These are phyloP conservation scores for Pittosporum tobira DNA, from an alignment of 129 eudicot genomes.

Conservation along the genomic window DNA sequence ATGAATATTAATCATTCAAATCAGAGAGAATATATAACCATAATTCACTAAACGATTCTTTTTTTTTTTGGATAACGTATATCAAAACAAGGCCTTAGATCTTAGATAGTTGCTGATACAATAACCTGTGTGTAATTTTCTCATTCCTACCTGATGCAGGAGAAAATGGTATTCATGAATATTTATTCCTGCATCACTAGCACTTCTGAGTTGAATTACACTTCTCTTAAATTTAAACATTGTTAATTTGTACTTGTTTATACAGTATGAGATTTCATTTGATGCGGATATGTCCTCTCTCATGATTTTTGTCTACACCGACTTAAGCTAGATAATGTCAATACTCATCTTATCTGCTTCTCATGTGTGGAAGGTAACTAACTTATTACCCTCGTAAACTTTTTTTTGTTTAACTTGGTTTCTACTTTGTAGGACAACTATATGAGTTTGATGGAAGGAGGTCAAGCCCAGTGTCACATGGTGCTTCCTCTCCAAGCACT, in stretches of 20 bases:
- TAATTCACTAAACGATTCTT: not conserved
- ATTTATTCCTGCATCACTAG: no score
- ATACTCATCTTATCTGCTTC: constrained; percentile 86
- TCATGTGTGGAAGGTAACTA: constrained; percentile 58
- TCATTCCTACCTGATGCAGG: not conserved
- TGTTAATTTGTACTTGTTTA: not conserved
- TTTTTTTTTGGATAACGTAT: no score
- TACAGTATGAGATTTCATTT: no score
- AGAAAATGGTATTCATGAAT: no score
- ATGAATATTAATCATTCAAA: not conserved
- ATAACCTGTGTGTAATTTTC: not conserved
- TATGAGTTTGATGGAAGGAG: constrained; percentile 95
- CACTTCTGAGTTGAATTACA: not conserved
- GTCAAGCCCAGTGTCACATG: constrained; percentile 71
- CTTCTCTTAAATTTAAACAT: no score
- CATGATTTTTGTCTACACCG: constrained; percentile 31
- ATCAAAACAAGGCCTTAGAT: not conserved
- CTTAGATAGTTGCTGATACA: not conserved
- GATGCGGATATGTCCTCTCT: not conserved
- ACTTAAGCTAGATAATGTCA: constrained; percentile 68
- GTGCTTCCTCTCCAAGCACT: constrained; percentile 60
- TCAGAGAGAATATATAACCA: not conserved
- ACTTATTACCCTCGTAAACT: not conserved
- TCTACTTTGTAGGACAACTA: constrained; percentile 44
- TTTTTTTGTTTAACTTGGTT: not conserved